These are phyloP conservation scores for Candida pseudoviswanathii DNA, from an alignment of 1,139 yeast species.

Conservation along the genomic window DNA sequence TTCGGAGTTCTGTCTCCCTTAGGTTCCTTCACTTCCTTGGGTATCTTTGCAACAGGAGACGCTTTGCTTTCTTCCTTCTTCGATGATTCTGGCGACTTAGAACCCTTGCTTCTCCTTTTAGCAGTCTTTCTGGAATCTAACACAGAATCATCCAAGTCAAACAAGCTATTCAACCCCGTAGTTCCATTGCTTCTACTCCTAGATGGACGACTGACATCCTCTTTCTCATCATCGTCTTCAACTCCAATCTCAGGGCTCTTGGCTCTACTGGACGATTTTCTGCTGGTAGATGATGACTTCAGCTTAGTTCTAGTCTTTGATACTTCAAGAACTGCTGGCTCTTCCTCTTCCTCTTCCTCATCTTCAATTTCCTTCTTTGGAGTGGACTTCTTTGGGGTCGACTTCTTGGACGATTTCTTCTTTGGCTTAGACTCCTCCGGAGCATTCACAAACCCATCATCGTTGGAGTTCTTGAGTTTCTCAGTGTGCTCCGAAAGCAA, in stretches of 20 bases:
- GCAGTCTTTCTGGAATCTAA: not conserved
- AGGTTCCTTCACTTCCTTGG: not conserved
- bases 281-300: constrained; percentile 1
- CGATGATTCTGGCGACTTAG: not conserved
- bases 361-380: not conserved
- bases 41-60: not conserved
- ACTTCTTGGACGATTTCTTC: not conserved
- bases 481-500: constrained; percentile 26
- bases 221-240: constrained; percentile 2
- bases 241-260: not conserved
- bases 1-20: not conserved
- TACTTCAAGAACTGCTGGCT: not conserved
- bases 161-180: constrained; percentile 1
- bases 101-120: not conserved
- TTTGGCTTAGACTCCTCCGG: not conserved
- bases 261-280: not conserved
- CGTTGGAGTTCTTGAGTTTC: constrained; percentile 22
- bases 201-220: not conserved
- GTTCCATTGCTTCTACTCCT: not conserved
- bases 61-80: not conserved
- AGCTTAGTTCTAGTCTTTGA: not conserved
- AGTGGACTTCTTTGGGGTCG: not conserved
- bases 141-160: constrained; percentile 6
- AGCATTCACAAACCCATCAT: constrained; percentile 23
- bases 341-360: not conserved